Evolutionary conservation across 768 basidiomycete genomes (phyloP).

Genomic region (Boletus rubroflammeus): DNA sequence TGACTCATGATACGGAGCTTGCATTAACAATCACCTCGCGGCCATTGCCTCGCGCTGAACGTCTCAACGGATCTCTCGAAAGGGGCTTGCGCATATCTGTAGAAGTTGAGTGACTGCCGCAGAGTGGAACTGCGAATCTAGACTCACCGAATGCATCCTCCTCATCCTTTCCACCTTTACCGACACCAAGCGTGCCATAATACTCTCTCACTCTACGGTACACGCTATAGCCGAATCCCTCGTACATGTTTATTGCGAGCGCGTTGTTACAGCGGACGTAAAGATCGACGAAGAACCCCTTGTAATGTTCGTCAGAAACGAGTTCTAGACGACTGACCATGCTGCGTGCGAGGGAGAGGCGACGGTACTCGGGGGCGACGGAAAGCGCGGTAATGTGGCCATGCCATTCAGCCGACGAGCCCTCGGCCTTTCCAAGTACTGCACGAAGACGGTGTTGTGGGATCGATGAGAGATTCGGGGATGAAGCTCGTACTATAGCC

Average conservation of each 20-base stretch:
- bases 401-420: constrained; percentile 71
- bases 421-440: constrained; percentile 97
- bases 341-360: constrained; percentile 78
- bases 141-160: constrained; percentile 88
- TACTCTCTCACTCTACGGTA: constrained; percentile 89
- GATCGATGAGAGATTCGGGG: constrained; percentile 6
- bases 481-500: constrained; percentile 71
- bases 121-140: neutral
- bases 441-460: constrained; percentile 1
- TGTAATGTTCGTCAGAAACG: constrained; percentile 77
- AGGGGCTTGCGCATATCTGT: constrained; percentile 73
- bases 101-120: neutral
- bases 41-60: constrained; percentile 68
- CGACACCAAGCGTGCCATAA: constrained; percentile 73
- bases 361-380: constrained; percentile 90
- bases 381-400: constrained; percentile 95
- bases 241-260: constrained; percentile 88
- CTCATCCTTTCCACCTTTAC: constrained; percentile 75
- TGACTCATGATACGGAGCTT: constrained; percentile 34
- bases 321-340: constrained; percentile 86
- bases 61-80: constrained; percentile 54
- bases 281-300: constrained; percentile 90
- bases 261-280: constrained; percentile 88
- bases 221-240: constrained; percentile 89
- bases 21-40: constrained; percentile 63